phyloP scores from a whole-genome alignment of 768 basidiomycete species.

The Kwoniella mangroviensis region DNA sequence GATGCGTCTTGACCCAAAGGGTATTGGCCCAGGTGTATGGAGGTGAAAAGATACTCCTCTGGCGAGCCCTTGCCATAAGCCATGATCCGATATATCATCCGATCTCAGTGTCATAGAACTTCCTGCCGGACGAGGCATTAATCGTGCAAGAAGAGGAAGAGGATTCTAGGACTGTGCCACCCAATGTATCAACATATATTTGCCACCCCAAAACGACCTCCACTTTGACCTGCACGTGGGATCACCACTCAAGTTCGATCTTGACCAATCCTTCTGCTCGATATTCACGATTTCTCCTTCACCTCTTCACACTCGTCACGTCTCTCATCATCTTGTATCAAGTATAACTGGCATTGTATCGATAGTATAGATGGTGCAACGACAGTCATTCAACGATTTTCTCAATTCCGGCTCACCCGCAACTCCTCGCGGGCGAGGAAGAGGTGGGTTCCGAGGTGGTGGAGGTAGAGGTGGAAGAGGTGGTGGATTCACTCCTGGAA shows the following conservation, averaged over 20 bases:
- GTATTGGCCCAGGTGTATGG: too few relatives aligned
- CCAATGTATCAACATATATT: background rate
- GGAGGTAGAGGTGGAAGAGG: constrained; percentile 32
- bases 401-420: constrained; percentile 42
- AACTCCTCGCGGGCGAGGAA: constrained; percentile 34
- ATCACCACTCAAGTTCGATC: background rate
- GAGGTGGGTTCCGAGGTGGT: constrained; percentile 29
- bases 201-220: background rate
- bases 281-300: background rate
- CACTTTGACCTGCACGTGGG: background rate
- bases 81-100: too few relatives aligned
- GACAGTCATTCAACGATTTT: constrained; percentile 43
- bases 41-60: too few relatives aligned
- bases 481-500: constrained; percentile 13
- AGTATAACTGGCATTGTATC: background rate
- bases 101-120: too few relatives aligned
- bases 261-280: background rate
- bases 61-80: too few relatives aligned
- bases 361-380: constrained; percentile 12
- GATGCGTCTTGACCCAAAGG: too few relatives aligned
- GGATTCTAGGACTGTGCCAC: background rate
- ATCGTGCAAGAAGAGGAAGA: too few relatives aligned
- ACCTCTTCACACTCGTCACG: background rate
- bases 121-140: too few relatives aligned
- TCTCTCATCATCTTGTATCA: background rate